A percentile compares a stretch with the other conserved stretches of the same genome.
These are phyloP conservation scores for Viridothelium virens DNA, from an alignment of 495 filamentous ascomycete genomes.

Conservation along the genomic window DNA sequence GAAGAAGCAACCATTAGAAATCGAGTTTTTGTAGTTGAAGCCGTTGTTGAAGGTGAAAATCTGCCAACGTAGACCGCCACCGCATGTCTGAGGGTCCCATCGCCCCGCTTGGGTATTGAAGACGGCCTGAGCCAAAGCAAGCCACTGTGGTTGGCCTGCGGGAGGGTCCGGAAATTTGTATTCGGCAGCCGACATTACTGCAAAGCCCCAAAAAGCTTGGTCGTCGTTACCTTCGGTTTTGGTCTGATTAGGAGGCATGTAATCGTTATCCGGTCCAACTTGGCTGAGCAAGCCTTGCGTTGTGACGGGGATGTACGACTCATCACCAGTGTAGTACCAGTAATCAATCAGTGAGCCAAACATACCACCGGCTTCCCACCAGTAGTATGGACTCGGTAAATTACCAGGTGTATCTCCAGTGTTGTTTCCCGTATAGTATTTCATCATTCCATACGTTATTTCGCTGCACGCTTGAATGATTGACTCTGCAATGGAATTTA, in stretches of 20 bases:
- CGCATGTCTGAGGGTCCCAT: slow-evolving; percentile 63
- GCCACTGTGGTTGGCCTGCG: slow-evolving; percentile 54
- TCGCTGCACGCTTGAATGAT: slow-evolving; percentile 33
- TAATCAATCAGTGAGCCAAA: slow-evolving; percentile 46
- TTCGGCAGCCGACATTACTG: slow-evolving; percentile 51
- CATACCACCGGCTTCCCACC: slow-evolving; percentile 46
- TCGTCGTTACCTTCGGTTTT: slow-evolving; percentile 49
- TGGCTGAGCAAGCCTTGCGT: slow-evolving; percentile 46
- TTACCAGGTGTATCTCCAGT: slow-evolving; percentile 39
- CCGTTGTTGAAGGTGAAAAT: slow-evolving; percentile 73
- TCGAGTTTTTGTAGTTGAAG: slow-evolving; percentile 72
- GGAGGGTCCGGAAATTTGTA: slow-evolving; percentile 41
- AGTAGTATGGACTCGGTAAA: slow-evolving; percentile 38
- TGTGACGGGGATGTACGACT: slow-evolving; percentile 45
- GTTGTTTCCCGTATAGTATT: slow-evolving; percentile 42
- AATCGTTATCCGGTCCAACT: slow-evolving; percentile 42
- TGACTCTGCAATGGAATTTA: slow-evolving; percentile 22
- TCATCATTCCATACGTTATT: slow-evolving; percentile 32
- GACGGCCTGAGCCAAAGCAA: slow-evolving; percentile 67
- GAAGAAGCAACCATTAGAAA: slow-evolving; percentile 73
- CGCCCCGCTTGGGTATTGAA: slow-evolving; percentile 64
- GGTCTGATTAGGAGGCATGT: slow-evolving; percentile 42
- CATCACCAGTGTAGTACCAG: slow-evolving; percentile 51
- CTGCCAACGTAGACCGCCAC: slow-evolving; percentile 79
- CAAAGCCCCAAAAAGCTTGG: slow-evolving; percentile 51